Conservation (phyloP, 2,329 filamentous ascomycete genomes). For the Fusarium sp. region DNA sequence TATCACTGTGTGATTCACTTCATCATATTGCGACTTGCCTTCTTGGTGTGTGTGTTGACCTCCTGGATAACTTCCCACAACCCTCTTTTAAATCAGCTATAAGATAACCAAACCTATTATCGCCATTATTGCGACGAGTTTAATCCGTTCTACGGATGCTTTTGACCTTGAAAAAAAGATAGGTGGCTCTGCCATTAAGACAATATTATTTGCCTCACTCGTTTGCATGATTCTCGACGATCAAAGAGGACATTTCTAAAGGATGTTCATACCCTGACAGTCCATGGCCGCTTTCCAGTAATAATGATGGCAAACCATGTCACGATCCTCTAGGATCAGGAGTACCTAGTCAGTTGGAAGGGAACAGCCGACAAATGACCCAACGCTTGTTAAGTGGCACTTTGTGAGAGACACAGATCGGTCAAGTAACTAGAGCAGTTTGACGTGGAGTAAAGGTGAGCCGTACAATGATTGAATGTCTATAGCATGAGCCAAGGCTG, state of each 20-base stretch:
- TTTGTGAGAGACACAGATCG: slow-evolving; percentile 29
- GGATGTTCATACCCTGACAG: slow-evolving; percentile 25
- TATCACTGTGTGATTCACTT: no score
- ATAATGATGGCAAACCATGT: slow-evolving; percentile 18
- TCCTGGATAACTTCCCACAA: no score
- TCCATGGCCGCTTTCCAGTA: slow-evolving; percentile 15
- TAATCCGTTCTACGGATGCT: slow-evolving; percentile 6
- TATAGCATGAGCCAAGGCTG: background rate
- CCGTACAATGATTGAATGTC: background rate
- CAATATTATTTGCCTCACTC: slow-evolving; percentile 37
- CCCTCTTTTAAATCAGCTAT: no score
- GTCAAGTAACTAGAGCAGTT: slow-evolving; percentile 25
- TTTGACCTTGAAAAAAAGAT: slow-evolving; percentile 22
- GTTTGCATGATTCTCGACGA: slow-evolving; percentile 38
- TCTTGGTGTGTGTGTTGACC: no score
- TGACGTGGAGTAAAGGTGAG: slow-evolving; percentile 26
- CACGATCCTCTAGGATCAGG: slow-evolving; percentile 33
- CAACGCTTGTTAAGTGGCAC: slow-evolving; percentile 26
- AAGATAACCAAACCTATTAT: slow-evolving; percentile 10
- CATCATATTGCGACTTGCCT: background rate
- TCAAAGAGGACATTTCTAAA: slow-evolving; percentile 23
- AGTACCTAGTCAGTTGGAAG: slow-evolving; percentile 34
- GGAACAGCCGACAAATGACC: slow-evolving; percentile 32
- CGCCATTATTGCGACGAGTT: slow-evolving; percentile 1
- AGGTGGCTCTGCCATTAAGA: slow-evolving; percentile 34